A percentile compares a stretch with the other conserved stretches of the same genome.
Conservation (phyloP, 2,329 filamentous ascomycete genomes). For the Alternaria gaisen region DNA sequence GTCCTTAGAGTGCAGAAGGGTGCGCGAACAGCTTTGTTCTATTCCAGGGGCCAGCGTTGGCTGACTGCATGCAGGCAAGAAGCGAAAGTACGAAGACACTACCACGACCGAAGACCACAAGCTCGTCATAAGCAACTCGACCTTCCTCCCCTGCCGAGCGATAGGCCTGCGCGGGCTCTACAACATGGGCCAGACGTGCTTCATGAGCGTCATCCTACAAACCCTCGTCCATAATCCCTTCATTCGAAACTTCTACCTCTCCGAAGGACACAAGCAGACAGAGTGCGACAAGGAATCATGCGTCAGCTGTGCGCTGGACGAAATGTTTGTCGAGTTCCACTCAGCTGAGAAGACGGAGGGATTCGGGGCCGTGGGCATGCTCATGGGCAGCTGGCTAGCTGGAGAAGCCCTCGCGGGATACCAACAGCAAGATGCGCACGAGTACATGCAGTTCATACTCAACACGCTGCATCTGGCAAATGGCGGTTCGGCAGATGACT, state of each 20-base stretch:
- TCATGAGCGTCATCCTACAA: slow-evolving; percentile 95
- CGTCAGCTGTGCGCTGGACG: slow-evolving; percentile 68
- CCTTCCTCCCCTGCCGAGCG: slow-evolving; percentile 80
- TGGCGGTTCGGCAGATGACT: slow-evolving; percentile 61
- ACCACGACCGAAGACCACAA: slow-evolving; percentile 70
- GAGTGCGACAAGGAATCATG: slow-evolving; percentile 71
- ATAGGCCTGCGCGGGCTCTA: slow-evolving; percentile 91
- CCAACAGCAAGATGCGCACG: slow-evolving; percentile 95
- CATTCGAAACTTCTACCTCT: slow-evolving; percentile 89
- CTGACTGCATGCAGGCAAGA: slow-evolving; percentile 61
- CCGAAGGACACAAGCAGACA: slow-evolving; percentile 82
- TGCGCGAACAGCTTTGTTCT: slow-evolving; percentile 49
- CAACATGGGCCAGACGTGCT: slow-evolving; percentile 98
- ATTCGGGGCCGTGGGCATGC: slow-evolving; percentile 87
- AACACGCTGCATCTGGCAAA: slow-evolving; percentile 87
- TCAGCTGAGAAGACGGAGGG: slow-evolving; percentile 83
- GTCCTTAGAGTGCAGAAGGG: slow-evolving; percentile 76
- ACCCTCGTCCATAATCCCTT: slow-evolving; percentile 93
- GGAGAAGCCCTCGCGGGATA: slow-evolving; percentile 77
- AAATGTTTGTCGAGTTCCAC: slow-evolving; percentile 71
- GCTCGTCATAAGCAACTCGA: slow-evolving; percentile 81
- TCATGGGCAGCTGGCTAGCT: slow-evolving; percentile 89
- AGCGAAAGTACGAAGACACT: slow-evolving; percentile 79
- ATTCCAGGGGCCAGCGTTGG: slow-evolving; percentile 12
- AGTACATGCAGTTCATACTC: slow-evolving; percentile 95